Conservation (phyloP, 805 yeast genomes). For the Saturnispora dispora region DNA sequence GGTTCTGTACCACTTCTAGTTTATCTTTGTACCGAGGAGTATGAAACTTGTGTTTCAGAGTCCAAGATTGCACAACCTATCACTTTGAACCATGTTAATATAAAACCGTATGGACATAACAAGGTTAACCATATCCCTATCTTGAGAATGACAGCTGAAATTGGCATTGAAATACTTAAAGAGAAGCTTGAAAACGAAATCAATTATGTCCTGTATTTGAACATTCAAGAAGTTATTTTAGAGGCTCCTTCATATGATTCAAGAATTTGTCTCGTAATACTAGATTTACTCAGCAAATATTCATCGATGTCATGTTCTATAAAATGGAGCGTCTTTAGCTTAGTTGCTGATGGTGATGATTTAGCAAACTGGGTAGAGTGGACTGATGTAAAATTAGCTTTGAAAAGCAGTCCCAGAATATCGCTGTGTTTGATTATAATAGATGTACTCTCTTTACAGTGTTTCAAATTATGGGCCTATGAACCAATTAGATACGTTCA, state of each 20-base stretch:
- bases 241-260: conserved; percentile 39
- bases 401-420: not conserved
- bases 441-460: not conserved
- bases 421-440: not conserved
- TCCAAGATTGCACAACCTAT: not conserved
- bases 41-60: not conserved
- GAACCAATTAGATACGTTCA: conserved; percentile 1
- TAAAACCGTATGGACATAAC: not conserved
- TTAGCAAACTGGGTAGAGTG: not conserved
- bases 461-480: not conserved
- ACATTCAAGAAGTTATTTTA: conserved; percentile 44
- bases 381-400: not conserved
- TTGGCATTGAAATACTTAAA: not conserved
- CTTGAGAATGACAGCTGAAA: not conserved
- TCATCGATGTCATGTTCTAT: not conserved
- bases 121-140: not conserved
- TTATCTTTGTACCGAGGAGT: not conserved
- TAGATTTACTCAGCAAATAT: not conserved
- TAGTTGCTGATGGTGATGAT: not conserved
- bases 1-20: not conserved
- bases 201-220: conserved; percentile 49
- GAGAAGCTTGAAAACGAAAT: conserved; percentile 40
- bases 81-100: not conserved
- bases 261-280: not conserved
- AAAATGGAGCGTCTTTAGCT: not conserved